Percentiles rank a stretch among this genome's conserved stretches.
These are phyloP conservation scores for Naganishia vaughanmartiniae DNA, from an alignment of 768 basidiomycete genomes.

Conservation along the genomic window DNA sequence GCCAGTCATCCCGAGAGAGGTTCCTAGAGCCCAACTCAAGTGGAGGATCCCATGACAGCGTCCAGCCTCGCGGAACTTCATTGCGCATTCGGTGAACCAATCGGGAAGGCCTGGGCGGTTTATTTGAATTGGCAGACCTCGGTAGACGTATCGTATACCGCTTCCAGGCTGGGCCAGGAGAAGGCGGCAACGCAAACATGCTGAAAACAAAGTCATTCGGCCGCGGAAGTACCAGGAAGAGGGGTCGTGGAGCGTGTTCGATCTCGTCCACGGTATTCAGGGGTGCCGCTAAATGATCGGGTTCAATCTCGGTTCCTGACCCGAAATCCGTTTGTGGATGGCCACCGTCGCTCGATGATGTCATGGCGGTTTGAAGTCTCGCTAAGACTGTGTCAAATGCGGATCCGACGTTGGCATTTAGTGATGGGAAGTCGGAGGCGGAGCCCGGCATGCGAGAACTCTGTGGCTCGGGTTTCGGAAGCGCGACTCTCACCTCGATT, in stretches of 20 bases:
- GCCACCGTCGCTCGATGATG: constrained; percentile 30
- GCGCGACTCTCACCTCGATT: not conserved
- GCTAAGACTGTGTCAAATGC: constrained; percentile 49
- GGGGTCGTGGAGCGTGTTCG: not conserved
- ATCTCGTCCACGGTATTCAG: not conserved
- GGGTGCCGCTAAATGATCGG: not conserved
- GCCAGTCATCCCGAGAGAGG: constrained; percentile 46
- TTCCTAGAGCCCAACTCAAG: constrained; percentile 40
- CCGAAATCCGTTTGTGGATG: not conserved
- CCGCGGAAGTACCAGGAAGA: constrained; percentile 22
- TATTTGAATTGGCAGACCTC: constrained; percentile 24
- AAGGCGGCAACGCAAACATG: constrained; percentile 41
- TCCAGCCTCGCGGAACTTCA: constrained; percentile 32
- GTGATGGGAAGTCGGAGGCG: not conserved
- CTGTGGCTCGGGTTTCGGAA: not conserved
- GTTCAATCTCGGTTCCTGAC: not conserved
- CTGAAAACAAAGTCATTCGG: constrained; percentile 43
- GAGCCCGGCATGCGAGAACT: not conserved
- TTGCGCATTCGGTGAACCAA: constrained; percentile 9
- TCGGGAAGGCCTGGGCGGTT: constrained; percentile 27
- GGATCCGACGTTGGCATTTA: constrained; percentile 23
- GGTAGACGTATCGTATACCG: constrained; percentile 47
- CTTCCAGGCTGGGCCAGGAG: constrained; percentile 53
- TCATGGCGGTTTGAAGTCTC: constrained; percentile 51
- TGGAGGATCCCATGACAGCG: constrained; percentile 46